Percentiles rank a stretch among this genome's conserved stretches.
These are phyloP conservation scores for Hortiboletus flavorubellus DNA, from an alignment of 768 basidiomycete species.

Conservation along the genomic window DNA sequence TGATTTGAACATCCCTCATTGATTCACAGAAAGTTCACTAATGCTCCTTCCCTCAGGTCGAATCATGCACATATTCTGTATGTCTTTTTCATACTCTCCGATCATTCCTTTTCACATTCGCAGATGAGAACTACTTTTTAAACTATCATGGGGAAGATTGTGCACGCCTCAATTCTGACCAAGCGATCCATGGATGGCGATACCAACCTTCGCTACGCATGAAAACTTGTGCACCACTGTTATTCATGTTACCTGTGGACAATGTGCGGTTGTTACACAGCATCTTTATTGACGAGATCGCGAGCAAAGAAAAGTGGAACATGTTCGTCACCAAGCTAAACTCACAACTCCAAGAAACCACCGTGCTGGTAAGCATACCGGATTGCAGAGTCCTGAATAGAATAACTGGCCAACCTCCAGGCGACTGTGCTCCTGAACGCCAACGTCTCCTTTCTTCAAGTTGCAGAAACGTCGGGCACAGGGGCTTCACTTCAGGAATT, in stretches of 20 bases:
- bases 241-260: slow-evolving; percentile 50
- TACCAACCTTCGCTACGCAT: slow-evolving; percentile 37
- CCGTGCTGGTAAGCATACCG: slow-evolving; percentile 43
- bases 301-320: slow-evolving; percentile 42
- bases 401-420: slow-evolving; percentile 27
- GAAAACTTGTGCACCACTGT: slow-evolving; percentile 35
- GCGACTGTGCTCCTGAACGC: slow-evolving; percentile 55
- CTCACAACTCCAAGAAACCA: slow-evolving; percentile 50
- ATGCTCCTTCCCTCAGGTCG: slow-evolving; percentile 19
- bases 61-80: slow-evolving; percentile 31
- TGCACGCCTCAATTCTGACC: slow-evolving; percentile 37
- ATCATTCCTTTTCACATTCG: neutral
- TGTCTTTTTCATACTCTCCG: neutral
- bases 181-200: slow-evolving; percentile 30
- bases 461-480: slow-evolving; percentile 43
- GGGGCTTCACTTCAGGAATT: slow-evolving; percentile 33
- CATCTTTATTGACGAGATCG: slow-evolving; percentile 48
- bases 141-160: slow-evolving; percentile 44
- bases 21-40: slow-evolving; percentile 3
- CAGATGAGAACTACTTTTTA: slow-evolving; percentile 36
- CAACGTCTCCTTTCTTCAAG: slow-evolving; percentile 52
- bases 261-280: slow-evolving; percentile 44
- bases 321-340: slow-evolving; percentile 42
- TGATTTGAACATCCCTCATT: neutral
- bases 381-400: neutral